Conservation (phyloP, 2,329 filamentous ascomycete species). For the Phyllosticta ampelicida region DNA sequence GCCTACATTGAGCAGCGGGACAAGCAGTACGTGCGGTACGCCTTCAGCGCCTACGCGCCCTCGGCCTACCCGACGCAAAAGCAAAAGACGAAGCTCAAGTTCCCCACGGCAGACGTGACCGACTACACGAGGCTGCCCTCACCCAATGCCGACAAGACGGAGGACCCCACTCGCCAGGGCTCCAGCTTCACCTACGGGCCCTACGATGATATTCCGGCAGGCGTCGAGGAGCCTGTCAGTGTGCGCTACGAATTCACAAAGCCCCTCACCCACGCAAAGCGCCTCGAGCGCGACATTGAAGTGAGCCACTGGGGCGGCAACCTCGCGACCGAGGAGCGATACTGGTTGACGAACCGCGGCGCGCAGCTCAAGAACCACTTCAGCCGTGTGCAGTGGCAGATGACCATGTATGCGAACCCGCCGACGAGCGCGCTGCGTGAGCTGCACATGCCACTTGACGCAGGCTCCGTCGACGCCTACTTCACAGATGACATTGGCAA, state of each 20-base stretch:
- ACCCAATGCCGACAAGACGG: slow-evolving; percentile 47
- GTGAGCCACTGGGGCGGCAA: slow-evolving; percentile 98
- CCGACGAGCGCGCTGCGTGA: slow-evolving; percentile 68
- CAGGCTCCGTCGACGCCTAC: slow-evolving; percentile 78
- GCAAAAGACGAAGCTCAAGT: slow-evolving; percentile 96
- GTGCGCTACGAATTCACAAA: slow-evolving; percentile 95
- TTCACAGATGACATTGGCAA: slow-evolving; percentile 96
- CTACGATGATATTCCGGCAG: slow-evolving; percentile 72
- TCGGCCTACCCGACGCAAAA: slow-evolving; percentile 79
- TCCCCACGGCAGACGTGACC: slow-evolving; percentile 64
- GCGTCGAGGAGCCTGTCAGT: slow-evolving; percentile 58
- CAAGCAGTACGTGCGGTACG: slow-evolving; percentile 75
- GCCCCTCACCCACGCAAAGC: slow-evolving; percentile 68
- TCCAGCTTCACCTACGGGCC: slow-evolving; percentile 82
- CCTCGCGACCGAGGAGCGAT: slow-evolving; percentile 86
- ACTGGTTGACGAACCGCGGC: slow-evolving; percentile 76
- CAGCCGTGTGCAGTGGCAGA: slow-evolving; percentile 39
- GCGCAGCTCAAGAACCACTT: slow-evolving; percentile 53
- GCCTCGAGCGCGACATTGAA: slow-evolving; percentile 82
- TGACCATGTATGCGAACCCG: slow-evolving; percentile 58
- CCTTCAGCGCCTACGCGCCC: slow-evolving; percentile 73
- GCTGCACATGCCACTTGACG: slow-evolving; percentile 65
- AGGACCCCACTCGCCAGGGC: slow-evolving; percentile 72
- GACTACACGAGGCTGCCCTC: slow-evolving; percentile 69
- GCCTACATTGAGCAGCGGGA: slow-evolving; percentile 73